phyloP scores from a whole-genome alignment of 2,329 filamentous ascomycete species.

The Xylariaceae sp. region DNA sequence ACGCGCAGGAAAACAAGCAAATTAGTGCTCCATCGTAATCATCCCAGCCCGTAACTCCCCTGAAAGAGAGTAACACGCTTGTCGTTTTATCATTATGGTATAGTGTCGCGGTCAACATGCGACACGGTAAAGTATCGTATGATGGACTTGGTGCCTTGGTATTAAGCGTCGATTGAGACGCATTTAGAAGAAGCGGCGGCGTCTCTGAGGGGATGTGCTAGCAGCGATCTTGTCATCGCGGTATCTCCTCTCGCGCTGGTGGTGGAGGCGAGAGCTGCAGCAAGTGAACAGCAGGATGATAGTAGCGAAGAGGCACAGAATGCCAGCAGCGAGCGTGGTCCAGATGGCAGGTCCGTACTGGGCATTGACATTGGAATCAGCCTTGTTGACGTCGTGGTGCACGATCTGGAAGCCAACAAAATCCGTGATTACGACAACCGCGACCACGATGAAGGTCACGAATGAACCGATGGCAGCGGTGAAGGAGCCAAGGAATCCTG shows the following conservation, averaged over 20 bases:
- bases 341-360: constrained; percentile 55
- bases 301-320: constrained; percentile 54
- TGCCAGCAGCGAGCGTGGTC: constrained; percentile 55
- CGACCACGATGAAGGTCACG: constrained; percentile 40
- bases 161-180: background rate
- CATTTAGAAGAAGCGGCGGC: constrained; percentile 12
- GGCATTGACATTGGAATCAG: constrained; percentile 35
- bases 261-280: constrained; percentile 50
- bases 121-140: no score
- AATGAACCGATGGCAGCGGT: constrained; percentile 37
- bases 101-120: no score
- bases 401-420: constrained; percentile 42
- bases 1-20: no score
- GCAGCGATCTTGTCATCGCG: constrained; percentile 9
- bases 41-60: no score
- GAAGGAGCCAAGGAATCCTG: constrained; percentile 42
- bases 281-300: constrained; percentile 61
- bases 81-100: no score
- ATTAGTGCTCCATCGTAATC: no score
- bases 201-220: background rate
- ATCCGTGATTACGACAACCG: constrained; percentile 44
- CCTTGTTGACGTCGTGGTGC: constrained; percentile 22
- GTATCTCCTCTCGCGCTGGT: constrained; percentile 31
- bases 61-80: no score
- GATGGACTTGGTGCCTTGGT: background rate